These are phyloP conservation scores for Cytospora leucostoma DNA, from an alignment of 2,329 filamentous ascomycete genomes.

Conservation along the genomic window DNA sequence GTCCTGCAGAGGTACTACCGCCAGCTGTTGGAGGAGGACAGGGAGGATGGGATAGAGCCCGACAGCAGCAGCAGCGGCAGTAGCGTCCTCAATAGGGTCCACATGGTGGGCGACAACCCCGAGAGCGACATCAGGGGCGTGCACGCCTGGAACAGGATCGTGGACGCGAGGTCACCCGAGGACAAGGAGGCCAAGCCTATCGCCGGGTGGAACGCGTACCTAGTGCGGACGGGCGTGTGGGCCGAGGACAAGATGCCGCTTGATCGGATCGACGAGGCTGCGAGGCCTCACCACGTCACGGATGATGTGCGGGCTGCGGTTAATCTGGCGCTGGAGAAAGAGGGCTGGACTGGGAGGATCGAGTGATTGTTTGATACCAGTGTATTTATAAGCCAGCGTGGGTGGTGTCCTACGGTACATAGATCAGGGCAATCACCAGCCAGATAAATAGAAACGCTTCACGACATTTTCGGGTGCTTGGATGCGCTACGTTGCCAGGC, in stretches of 20 bases:
- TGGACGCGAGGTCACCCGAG: conserved; percentile 37
- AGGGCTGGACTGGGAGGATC: conserved; percentile 43
- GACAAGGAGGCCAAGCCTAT: conserved; percentile 44
- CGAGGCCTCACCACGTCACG: conserved; percentile 46
- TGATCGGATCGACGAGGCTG: neutral
- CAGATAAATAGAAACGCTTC: no score
- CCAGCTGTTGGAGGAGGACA: conserved; percentile 46
- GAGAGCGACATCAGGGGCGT: conserved; percentile 89
- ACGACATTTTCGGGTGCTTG: no score
- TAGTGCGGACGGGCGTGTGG: conserved; percentile 83
- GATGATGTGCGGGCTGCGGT: conserved; percentile 78
- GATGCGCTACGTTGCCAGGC: no score
- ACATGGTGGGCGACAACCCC: conserved; percentile 92
- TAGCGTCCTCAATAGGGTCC: conserved; percentile 66
- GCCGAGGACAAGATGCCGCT: conserved; percentile 29
- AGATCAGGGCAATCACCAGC: no score
- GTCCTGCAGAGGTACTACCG: conserved; percentile 60
- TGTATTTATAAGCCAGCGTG: neutral
- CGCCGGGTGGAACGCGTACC: conserved; percentile 71
- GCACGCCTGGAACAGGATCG: conserved; percentile 66
- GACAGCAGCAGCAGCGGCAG: conserved; percentile 9
- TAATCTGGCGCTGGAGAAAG: conserved; percentile 68
- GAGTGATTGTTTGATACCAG: neutral
- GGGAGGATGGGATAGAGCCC: conserved; percentile 35
- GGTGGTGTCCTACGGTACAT: no score